Conservation (phyloP, 331 rosid genomes). For the Quercus lobata region DNA sequence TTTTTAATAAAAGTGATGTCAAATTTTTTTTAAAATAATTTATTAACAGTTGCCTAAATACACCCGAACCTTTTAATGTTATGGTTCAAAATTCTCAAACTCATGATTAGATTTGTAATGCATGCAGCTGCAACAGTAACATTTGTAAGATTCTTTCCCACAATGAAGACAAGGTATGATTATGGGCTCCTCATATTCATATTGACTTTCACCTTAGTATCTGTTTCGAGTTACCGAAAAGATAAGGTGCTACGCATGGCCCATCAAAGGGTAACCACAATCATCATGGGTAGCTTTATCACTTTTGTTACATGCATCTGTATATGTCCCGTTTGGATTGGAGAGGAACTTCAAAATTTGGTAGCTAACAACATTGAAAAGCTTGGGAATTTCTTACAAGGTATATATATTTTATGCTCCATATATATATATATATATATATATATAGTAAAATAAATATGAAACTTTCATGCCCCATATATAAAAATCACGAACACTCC, state of each 20-base stretch:
- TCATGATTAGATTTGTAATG: background rate
- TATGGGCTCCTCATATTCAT: constrained; percentile 36
- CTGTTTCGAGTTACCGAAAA: constrained; percentile 15
- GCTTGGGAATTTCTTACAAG: constrained; percentile 30
- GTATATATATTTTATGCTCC: constrained; percentile 1
- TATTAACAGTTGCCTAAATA: too few relatives aligned
- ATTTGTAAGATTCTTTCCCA: constrained; percentile 23
- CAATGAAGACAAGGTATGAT: constrained; percentile 35
- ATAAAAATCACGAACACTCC: too few relatives aligned
- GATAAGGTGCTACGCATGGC: constrained; percentile 4
- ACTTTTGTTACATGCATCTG: constrained; percentile 14
- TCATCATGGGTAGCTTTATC: constrained; percentile 23
- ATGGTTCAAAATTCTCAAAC: background rate
- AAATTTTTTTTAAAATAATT: too few relatives aligned
- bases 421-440: background rate
- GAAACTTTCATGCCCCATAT: too few relatives aligned
- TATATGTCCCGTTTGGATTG: constrained; percentile 38
- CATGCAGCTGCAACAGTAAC: constrained; percentile 24
- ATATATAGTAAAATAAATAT: too few relatives aligned
- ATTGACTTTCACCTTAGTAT: constrained; percentile 27
- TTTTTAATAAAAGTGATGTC: too few relatives aligned
- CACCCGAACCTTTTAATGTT: background rate
- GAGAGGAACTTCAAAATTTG: constrained; percentile 35
- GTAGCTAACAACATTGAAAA: constrained; percentile 24
- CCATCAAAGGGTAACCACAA: constrained; percentile 19